Percentiles rank a stretch among this genome's conserved stretches.
Conservation (phyloP, 805 yeast species). For the Soucietia sequanensis region DNA sequence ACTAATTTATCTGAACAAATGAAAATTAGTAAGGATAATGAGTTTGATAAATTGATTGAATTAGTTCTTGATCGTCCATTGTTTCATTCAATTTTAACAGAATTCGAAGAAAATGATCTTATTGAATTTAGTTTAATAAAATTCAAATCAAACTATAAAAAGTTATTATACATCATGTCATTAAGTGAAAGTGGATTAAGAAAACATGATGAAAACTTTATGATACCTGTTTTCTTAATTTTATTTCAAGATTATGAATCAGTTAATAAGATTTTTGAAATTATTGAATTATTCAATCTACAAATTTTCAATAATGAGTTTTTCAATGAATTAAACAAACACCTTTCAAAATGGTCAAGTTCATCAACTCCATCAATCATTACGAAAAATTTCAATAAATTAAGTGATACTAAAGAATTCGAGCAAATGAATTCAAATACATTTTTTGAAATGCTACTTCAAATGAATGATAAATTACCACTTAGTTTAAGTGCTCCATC, state of each 20-base stretch:
- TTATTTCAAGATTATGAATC: slow-evolving; percentile 24
- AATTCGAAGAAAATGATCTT: slow-evolving; percentile 7
- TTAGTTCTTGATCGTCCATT: slow-evolving; percentile 29
- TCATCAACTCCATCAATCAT: slow-evolving; percentile 14
- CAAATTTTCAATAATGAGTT: slow-evolving; percentile 29
- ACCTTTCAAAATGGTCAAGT: slow-evolving; percentile 28
- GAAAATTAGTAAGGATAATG: slow-evolving; percentile 29
- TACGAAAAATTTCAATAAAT: slow-evolving; percentile 21
- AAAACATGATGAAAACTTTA: slow-evolving; percentile 39
- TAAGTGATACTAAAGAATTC: slow-evolving; percentile 29
- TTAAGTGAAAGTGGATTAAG: slow-evolving; percentile 35
- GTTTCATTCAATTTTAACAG: slow-evolving; percentile 20
- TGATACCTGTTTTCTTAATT: slow-evolving; percentile 36
- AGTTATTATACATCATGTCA: slow-evolving; percentile 36
- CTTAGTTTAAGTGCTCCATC: slow-evolving; percentile 45
- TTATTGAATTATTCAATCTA: slow-evolving; percentile 34
- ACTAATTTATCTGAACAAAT: slow-evolving; percentile 25
- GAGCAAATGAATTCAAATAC: slow-evolving; percentile 26
- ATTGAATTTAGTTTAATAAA: slow-evolving; percentile 7
- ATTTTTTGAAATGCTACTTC: slow-evolving; percentile 34
- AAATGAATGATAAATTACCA: slow-evolving; percentile 42
- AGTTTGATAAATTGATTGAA: slow-evolving; percentile 27
- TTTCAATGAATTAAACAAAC: slow-evolving; percentile 22
- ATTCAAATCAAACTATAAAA: slow-evolving; percentile 25
- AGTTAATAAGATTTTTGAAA: slow-evolving; percentile 22